Evolutionary conservation across 202 grass and related monocot species (phyloP), one percentile per base, ranked within the genome.

Genomic region (Bolboschoenoplectus hybrid): DNA sequence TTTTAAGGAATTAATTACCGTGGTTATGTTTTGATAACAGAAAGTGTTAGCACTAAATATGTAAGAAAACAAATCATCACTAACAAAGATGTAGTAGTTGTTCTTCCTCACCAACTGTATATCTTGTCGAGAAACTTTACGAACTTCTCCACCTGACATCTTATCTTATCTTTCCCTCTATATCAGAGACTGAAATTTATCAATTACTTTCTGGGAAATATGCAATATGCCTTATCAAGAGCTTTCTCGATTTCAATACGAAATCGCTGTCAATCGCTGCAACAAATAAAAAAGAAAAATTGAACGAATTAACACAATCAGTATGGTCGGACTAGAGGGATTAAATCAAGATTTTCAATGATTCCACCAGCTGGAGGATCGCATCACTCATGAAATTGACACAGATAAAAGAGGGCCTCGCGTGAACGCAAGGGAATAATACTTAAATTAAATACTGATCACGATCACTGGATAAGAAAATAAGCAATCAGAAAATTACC

Each of bases 81-180:
- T 26, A 26, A 26, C 26, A 13, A 64, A 63, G 2, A 83, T n/a
- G 60, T 50, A 0, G 3, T 82, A 44, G 38, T 67, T 56, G 65
- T 76, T 68, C 7, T 81, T 64, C 36, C 93, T 92, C 80, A 96
- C 97, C 55, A 99, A 91, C 85, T 96, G 97, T 88, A 99, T 99
- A 79, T 99, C 97, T 88, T 99, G 89, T 53, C 93, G 97, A 58
- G 97, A 97, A 66, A 99, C 97, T 84, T 97, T 99, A 44, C 92
- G 94, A 46, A 90, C 88, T 60, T 97, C 97, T 60, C 81, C 92
- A 20, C 88, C 81, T 13, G 90, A 82, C 91, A 98, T 92, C 70
- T 12, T 89, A 85, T 72, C 73, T 39, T 74, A 85, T 72, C 73
- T 39, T 74, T 79, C 63, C 50, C 63, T 52, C 45, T 74, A 34